Conservation (phyloP, 495 filamentous ascomycete species). For the Trichocladium uniseriatum region DNA sequence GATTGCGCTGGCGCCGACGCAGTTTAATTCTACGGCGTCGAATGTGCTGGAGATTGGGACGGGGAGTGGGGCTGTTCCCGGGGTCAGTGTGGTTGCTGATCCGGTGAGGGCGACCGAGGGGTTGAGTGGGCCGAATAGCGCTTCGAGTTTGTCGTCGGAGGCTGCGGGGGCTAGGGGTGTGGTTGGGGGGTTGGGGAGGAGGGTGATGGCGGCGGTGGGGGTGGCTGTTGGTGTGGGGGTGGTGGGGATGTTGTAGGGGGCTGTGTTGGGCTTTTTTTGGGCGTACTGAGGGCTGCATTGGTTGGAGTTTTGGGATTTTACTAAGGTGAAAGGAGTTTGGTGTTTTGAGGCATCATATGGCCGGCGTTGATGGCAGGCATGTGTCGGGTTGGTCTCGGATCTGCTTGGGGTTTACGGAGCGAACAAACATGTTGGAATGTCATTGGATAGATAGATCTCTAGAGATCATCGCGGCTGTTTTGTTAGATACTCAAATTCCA, state of each 20-base stretch:
- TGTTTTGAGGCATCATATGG: not conserved
- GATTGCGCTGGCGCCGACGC: conserved; percentile 78
- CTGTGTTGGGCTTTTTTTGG: too few species aligned
- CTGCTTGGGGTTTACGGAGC: too few species aligned
- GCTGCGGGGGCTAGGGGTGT: not conserved
- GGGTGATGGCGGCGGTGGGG: not conserved
- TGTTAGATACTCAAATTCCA: too few species aligned
- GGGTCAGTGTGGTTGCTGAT: conserved; percentile 56
- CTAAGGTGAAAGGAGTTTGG: too few species aligned
- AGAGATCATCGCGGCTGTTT: too few species aligned
- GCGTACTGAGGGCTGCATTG: not conserved
- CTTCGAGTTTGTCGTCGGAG: not conserved
- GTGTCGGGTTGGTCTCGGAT: too few species aligned
- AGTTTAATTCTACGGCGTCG: conserved; percentile 60
- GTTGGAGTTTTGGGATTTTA: not conserved
- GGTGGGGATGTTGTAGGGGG: not conserved
- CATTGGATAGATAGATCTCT: too few species aligned
- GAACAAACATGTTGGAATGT: too few species aligned
- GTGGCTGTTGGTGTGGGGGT: not conserved
- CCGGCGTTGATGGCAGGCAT: not conserved
- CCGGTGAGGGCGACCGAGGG: conserved; percentile 49
- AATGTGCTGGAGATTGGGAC: conserved; percentile 64
- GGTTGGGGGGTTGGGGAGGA: not conserved
- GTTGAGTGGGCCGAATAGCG: conserved; percentile 8
- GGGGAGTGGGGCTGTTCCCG: conserved; percentile 55